Evolutionary conservation across 1,284 basidiomycete genomes (phyloP).

Genomic region (Apiotrichum akiyoshidainum): DNA sequence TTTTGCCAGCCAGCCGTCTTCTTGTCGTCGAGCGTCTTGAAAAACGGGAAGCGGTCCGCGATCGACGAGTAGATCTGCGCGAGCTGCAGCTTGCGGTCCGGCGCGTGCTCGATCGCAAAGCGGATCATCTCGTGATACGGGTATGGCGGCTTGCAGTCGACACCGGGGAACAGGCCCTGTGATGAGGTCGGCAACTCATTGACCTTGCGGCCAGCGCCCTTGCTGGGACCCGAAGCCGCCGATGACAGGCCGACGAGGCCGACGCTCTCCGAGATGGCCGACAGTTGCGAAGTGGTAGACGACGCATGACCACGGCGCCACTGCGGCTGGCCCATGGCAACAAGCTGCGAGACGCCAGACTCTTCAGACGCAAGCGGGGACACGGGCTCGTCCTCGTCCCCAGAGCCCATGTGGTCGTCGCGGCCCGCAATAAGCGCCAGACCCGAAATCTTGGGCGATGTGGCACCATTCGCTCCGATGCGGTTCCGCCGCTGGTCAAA

Average conservation of each 20-base stretch:
- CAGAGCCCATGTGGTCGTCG: conserved; percentile 4
- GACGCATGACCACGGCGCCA: conserved; percentile 21
- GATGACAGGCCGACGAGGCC: conserved; percentile 2
- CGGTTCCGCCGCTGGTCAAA: conserved; percentile 13
- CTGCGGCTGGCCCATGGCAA: conserved; percentile 13
- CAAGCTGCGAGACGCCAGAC: conserved; percentile 21
- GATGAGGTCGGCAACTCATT: conserved; percentile 41
- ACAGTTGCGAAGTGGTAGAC: conserved; percentile 31
- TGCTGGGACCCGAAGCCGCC: conserved; percentile 1
- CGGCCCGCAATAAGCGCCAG: conserved; percentile 20
- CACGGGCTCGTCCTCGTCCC: conserved; percentile 27
- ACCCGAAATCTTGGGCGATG: conserved; percentile 23
- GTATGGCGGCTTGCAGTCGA: conserved; percentile 49
- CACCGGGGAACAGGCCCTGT: conserved; percentile 39
- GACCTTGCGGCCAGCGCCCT: conserved; percentile 28
- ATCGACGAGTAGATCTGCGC: conserved; percentile 48
- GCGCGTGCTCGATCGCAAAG: conserved; percentile 47
- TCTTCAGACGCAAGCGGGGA: conserved; percentile 23
- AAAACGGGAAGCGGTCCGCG: conserved; percentile 50
- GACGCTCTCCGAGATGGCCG: conserved; percentile 25
- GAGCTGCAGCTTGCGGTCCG: conserved; percentile 46
- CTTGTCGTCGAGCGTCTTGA: conserved; percentile 49
- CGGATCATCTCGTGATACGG: conserved; percentile 51
- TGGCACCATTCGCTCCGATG: conserved; percentile 11
- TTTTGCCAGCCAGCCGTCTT: conserved; percentile 51